phyloP scores from a whole-genome alignment of 2,329 filamentous ascomycete genomes.

The Aspergillus novoparasiticus region DNA sequence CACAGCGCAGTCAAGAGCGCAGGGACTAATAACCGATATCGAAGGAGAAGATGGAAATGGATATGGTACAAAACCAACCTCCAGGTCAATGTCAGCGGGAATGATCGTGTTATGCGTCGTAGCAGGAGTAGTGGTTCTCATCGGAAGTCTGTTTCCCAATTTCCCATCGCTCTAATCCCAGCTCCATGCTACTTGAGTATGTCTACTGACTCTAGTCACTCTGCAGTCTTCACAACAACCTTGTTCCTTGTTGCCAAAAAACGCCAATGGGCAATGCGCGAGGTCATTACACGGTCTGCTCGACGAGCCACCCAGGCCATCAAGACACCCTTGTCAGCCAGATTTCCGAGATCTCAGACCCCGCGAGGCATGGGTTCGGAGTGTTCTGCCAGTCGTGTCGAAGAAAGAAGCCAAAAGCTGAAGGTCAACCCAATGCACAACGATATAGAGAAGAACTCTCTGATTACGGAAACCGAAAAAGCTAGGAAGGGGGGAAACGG shows the following conservation, averaged over 20 bases:
- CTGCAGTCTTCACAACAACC: conserved; percentile 20
- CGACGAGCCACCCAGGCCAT: conserved; percentile 18
- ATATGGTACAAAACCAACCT: conserved; percentile 10
- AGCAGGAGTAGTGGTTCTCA: conserved; percentile 22
- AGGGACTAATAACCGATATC: conserved; percentile 17
- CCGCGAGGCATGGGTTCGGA: neutral
- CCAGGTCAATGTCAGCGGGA: conserved; percentile 14
- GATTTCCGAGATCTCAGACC: conserved; percentile 15
- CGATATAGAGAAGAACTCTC: conserved; percentile 9
- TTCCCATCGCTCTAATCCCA: neutral
- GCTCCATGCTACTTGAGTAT: too few relatives aligned
- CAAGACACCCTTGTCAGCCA: conserved; percentile 19
- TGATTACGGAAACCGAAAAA: conserved; percentile 2
- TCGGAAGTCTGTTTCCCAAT: conserved; percentile 19
- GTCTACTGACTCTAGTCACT: conserved; percentile 1
- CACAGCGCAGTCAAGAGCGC: conserved; percentile 12
- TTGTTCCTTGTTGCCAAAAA: conserved; percentile 24
- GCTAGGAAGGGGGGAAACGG: neutral
- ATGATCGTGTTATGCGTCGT: conserved; percentile 25
- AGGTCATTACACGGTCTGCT: conserved; percentile 18
- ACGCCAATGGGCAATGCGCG: conserved; percentile 23
- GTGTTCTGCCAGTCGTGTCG: neutral
- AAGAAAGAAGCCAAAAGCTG: neutral
- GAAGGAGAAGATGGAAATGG: conserved; percentile 17
- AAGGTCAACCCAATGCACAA: neutral